Base-by-base conservation (phyloP, 306 rosid genomes). In the Luffa aegyptiaca region DNA sequence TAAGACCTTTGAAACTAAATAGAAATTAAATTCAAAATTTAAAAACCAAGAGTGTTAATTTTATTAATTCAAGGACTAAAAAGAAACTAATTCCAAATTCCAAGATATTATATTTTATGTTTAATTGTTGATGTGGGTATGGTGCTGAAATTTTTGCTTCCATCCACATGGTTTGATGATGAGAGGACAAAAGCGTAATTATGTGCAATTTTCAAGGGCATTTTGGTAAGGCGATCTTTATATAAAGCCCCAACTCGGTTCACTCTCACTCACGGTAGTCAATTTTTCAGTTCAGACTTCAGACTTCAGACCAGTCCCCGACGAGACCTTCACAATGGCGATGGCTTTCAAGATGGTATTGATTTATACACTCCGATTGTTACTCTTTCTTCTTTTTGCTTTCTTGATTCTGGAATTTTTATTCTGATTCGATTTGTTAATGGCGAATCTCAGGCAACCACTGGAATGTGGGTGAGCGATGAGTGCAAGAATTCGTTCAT, bases 301-400 rank as follows among this genome's bases (percentile, higher is more conserved):
- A 48, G 26, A 71, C 6, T 16, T 73, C 77, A 45, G 39, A 44
- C 0, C 1, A 42, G 51, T 68, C 7, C 35, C 37, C 37, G 5
- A 70, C 76, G 37, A 44, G 9, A 4, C 33, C 14, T 41, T 49
- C 45, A 58, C 91, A 84, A 94, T 95, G 99, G 99, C 99, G 77
- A 95, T 95, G 99, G 99, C 99, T 63, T 95, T 92, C 97, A 95
- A 95, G 87, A 95, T 95, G 99, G 99, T 95, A 88, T 12, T 10
- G n/a, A 7, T 14, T 45, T 7, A 26, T 68, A 0, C 21, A 45
- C 3, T 11, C 18, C 52, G 11, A 1, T 11, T 12, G 5, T 45
- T 44, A 11, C 10, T 26, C 17, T 14, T 16, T 65, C 4, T 1
- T 66, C 17, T 69, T 41, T 12, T 6, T n/a, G 20, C 37, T 56